Conservation (phyloP, 345 rosid species). For the Populus tremula region DNA sequence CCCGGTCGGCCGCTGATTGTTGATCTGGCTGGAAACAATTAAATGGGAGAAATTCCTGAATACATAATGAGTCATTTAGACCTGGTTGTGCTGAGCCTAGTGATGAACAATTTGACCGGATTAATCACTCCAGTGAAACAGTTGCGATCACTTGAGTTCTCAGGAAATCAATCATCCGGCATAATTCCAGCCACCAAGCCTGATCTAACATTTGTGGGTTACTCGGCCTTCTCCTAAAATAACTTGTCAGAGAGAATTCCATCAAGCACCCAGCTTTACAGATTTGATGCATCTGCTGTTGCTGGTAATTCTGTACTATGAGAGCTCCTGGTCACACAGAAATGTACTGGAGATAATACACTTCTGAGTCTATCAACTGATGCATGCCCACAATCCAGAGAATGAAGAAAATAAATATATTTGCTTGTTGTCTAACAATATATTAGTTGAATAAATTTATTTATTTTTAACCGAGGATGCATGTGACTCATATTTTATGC, state of each 20-base stretch:
- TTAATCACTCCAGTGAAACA: neutral
- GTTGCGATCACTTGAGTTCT: constrained; percentile 1
- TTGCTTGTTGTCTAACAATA: neutral
- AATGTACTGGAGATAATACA: neutral
- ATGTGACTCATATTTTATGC: neutral
- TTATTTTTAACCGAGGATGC: neutral
- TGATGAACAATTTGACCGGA: too few relatives aligned
- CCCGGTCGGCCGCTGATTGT: neutral
- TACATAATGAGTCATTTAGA: neutral
- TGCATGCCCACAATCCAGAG: neutral
- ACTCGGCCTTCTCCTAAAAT: constrained; percentile 1
- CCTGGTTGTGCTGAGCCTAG: too few relatives aligned
- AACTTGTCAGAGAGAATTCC: constrained; percentile 5
- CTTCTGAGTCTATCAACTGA: neutral
- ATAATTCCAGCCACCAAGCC: neutral
- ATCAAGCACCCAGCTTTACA: constrained; percentile 8
- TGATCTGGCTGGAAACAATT: neutral
- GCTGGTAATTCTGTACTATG: neutral
- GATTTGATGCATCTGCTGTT: neutral
- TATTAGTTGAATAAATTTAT: neutral
- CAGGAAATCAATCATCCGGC: neutral
- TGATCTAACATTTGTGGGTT: neutral
- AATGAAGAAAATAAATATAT: neutral
- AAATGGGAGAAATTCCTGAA: neutral
- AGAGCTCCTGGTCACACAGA: neutral